phyloP scores from a whole-genome alignment of 768 basidiomycete species.

The Lactarius hatsudake region DNA sequence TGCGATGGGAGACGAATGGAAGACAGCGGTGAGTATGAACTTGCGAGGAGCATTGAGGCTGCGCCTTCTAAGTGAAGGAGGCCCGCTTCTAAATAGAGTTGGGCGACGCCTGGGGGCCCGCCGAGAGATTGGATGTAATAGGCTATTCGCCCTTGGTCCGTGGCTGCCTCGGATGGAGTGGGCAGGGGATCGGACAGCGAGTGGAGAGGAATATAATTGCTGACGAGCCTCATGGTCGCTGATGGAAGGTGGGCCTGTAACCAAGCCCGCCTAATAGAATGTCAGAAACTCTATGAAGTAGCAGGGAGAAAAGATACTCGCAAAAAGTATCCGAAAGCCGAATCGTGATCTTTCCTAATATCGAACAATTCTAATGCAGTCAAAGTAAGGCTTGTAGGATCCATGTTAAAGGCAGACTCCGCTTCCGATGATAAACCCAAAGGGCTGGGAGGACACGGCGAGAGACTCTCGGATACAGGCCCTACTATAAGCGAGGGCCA shows the following conservation, averaged over 20 bases:
- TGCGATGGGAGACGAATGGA: conserved; percentile 65
- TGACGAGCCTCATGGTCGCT: conserved; percentile 73
- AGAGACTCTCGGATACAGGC: conserved; percentile 61
- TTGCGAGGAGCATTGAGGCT: conserved; percentile 64
- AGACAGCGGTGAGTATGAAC: conserved; percentile 73
- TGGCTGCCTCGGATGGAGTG: conserved; percentile 37
- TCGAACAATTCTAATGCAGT: conserved; percentile 70
- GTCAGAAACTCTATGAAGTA: not conserved
- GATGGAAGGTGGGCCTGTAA: conserved; percentile 72
- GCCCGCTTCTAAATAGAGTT: conserved; percentile 75
- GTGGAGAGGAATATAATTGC: conserved; percentile 65
- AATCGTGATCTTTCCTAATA: conserved; percentile 70
- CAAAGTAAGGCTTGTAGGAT: conserved; percentile 75
- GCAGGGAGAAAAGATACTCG: conserved; percentile 37
- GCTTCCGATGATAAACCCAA: conserved; percentile 51
- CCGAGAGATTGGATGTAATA: conserved; percentile 71
- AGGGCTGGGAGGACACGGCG: conserved; percentile 50
- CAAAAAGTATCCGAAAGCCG: conserved; percentile 82
- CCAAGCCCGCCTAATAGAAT: conserved; percentile 66
- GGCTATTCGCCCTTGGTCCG: conserved; percentile 46
- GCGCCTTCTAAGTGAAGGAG: conserved; percentile 80
- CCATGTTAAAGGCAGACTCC: conserved; percentile 77
- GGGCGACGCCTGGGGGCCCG: conserved; percentile 62
- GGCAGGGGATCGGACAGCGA: conserved; percentile 31
- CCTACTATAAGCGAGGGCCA: conserved; percentile 83